Evolutionary conservation across 2,329 filamentous ascomycete species (phyloP), one percentile per base, ranked within the genome.

Genomic region (Aspergillus oerlinghausenensis): DNA sequence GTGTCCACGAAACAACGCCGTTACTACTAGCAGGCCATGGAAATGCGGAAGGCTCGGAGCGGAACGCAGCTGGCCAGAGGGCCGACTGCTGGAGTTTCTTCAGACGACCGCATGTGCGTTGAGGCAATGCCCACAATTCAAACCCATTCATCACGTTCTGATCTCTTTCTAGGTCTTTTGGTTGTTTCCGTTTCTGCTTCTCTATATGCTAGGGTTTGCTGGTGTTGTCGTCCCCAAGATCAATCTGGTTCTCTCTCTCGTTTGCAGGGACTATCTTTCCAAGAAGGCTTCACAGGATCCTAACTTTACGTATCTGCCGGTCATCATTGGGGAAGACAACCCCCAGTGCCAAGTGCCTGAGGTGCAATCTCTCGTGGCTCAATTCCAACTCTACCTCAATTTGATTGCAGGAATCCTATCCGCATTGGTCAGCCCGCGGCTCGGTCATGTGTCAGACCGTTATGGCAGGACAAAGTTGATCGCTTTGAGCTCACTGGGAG

Each of bases 141-240:
- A 19, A 47, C 14, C 21, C 23, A 47, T 4, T 25, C 32, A 23
- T 32, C 42, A 35, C 26, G 42, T 60, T 55, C 57, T 58, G 28
- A 59, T 56, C 56, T 50, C 23, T 32, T 17, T 38, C 58, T 55
- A 90, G 89, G 84, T 95, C 52, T 90, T 82, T 73, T 97, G 92
- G 90, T 80, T 97, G 4, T 73, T 97, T 7, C 84, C 83, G 0
- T 89, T 92, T 0, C 94, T 92, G 73, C 80, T 89, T 55, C 74
- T 96, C 48, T 93, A 91, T 69, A 90, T 91, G 0, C 78, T 95
- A 54, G 92, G 92, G 0, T 93, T 94, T 72, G 94, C 93, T 32
- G 91, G 90, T 55, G 84, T 90, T 6, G 79, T 94, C 7, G 90
- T 97, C 8, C 92, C 93, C 9, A 94, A 89, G 71, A 80, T 96